phyloP scores from a whole-genome alignment of 2,329 filamentous ascomycete genomes.

The Hymenoscyphus fructigenus region DNA sequence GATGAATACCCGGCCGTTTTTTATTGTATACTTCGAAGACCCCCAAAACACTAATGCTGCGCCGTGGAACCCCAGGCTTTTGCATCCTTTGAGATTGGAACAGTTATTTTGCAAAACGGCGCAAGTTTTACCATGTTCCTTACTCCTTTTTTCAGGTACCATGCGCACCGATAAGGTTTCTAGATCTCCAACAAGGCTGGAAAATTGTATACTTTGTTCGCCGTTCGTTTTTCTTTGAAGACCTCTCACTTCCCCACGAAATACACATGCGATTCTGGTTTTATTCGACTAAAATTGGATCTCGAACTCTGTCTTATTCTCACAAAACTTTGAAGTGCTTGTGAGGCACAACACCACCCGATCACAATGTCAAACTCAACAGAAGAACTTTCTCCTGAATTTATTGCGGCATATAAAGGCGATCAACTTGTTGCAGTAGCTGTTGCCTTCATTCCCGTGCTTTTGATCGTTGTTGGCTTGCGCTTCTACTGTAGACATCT shows the following conservation, averaged over 20 bases:
- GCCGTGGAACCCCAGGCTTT: neutral
- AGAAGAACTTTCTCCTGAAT: neutral
- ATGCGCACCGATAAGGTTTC: neutral
- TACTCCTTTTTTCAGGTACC: neutral
- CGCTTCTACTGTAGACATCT: neutral
- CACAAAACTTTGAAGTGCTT: neutral
- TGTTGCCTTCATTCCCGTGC: neutral
- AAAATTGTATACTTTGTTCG: too few species aligned
- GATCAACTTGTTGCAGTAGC: neutral
- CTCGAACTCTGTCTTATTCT: neutral
- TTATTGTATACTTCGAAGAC: neutral
- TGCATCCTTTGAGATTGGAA: neutral
- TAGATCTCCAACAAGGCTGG: neutral
- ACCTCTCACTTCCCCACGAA: neutral
- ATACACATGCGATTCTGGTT: neutral
- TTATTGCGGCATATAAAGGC: neutral
- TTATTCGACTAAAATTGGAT: neutral
- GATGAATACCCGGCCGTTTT: neutral
- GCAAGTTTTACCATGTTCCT: neutral
- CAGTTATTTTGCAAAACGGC: neutral
- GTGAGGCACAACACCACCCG: neutral
- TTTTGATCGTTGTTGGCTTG: neutral
- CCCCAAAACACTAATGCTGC: neutral
- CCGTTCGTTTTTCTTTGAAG: neutral
- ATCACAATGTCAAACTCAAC: neutral